phyloP scores from a whole-genome alignment of 1,139 yeast species.

The Debaryomyces sp. region DNA sequence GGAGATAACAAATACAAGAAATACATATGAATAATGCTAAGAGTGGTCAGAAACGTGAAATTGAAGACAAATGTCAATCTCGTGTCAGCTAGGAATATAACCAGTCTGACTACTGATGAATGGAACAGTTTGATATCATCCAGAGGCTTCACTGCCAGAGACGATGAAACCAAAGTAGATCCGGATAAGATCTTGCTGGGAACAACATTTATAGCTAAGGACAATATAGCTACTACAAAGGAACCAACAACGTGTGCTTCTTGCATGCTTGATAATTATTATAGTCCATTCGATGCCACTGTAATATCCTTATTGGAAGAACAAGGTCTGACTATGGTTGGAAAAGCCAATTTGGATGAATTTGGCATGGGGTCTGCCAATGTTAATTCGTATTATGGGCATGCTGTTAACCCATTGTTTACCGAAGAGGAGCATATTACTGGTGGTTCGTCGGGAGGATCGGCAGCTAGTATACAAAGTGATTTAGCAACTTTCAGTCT shows the following conservation, averaged over 20 bases:
- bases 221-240: constrained; percentile 69
- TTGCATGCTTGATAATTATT: constrained; percentile 54
- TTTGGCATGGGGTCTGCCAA: constrained; percentile 93
- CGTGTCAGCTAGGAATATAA: background rate
- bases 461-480: constrained; percentile 88
- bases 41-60: background rate
- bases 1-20: background rate
- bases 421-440: constrained; percentile 45
- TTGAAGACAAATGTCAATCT: background rate
- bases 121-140: constrained; percentile 10
- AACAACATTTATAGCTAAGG: constrained; percentile 49
- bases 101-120: background rate
- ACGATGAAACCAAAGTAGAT: background rate
- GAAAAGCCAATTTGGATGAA: constrained; percentile 94
- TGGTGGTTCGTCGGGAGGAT: constrained; percentile 97
- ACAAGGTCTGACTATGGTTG: constrained; percentile 60
- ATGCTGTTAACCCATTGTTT: constrained; percentile 67
- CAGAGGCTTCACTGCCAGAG: background rate
- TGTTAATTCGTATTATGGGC: constrained; percentile 62
- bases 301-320: constrained; percentile 55
- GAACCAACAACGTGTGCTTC: constrained; percentile 82
- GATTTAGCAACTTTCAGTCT: constrained; percentile 64
- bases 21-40: background rate
- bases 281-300: constrained; percentile 83
- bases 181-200: constrained; percentile 4